Percentiles rank a stretch among this genome's conserved stretches.
These are phyloP conservation scores for Penicillium coffeae DNA, from an alignment of 495 filamentous ascomycete species.

Conservation along the genomic window DNA sequence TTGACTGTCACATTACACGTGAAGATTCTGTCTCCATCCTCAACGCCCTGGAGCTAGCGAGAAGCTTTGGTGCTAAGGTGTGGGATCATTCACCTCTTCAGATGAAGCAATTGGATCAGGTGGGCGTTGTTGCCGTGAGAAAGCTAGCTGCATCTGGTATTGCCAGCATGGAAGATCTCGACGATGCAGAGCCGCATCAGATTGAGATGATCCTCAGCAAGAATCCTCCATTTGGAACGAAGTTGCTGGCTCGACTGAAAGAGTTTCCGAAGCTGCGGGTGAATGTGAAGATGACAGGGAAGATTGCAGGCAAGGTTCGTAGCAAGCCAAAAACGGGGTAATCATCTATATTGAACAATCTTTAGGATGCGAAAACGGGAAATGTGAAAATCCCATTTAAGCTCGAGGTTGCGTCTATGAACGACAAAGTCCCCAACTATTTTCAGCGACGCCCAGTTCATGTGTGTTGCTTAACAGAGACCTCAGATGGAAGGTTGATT, in stretches of 20 bases:
- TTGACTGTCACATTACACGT: slow-evolving; percentile 73
- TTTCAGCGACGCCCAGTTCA: slow-evolving; percentile 63
- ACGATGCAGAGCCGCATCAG: slow-evolving; percentile 57
- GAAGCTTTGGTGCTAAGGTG: slow-evolving; percentile 71
- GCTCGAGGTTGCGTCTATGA: slow-evolving; percentile 68
- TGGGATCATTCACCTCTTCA: slow-evolving; percentile 88
- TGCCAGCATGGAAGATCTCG: slow-evolving; percentile 66
- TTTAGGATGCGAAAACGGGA: slow-evolving; percentile 36
- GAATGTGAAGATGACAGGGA: slow-evolving; percentile 45
- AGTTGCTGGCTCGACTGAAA: slow-evolving; percentile 57
- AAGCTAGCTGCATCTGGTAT: slow-evolving; percentile 73
- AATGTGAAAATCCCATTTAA: slow-evolving; percentile 58
- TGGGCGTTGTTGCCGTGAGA: slow-evolving; percentile 72
- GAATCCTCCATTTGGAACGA: slow-evolving; percentile 79
- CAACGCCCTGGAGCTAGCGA: slow-evolving; percentile 72
- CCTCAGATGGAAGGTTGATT: slow-evolving; percentile 66
- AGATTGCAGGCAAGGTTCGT: slow-evolving; percentile 48
- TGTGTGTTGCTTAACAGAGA: slow-evolving; percentile 72
- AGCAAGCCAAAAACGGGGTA: not conserved
- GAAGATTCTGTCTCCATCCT: slow-evolving; percentile 63
- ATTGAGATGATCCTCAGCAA: slow-evolving; percentile 76
- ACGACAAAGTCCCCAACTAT: slow-evolving; percentile 55
- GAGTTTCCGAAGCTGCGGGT: slow-evolving; percentile 75
- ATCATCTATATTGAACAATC: not conserved
- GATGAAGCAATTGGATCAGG: slow-evolving; percentile 80